A percentile compares a stretch with the other conserved stretches of the same genome.
Evolutionary conservation across 2,329 filamentous ascomycete genomes (phyloP).

Genomic region (Pestalotiopsis sp.): DNA sequence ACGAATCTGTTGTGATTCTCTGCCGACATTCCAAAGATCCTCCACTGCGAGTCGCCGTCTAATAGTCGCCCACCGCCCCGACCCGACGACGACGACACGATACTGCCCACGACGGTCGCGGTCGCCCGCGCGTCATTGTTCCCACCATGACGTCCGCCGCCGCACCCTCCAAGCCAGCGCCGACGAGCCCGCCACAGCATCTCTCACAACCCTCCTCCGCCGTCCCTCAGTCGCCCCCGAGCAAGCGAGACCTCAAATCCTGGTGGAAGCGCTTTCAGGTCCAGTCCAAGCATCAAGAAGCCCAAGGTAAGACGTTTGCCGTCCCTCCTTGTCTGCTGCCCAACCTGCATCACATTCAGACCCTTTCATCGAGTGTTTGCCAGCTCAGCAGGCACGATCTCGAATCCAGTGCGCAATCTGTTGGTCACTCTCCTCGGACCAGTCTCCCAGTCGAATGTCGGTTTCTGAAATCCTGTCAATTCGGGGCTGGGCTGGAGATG

Average conservation of each 20-base stretch:
- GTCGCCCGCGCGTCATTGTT: conserved; percentile 32
- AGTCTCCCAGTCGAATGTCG: background rate
- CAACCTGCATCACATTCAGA: background rate
- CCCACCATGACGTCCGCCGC: conserved; percentile 35
- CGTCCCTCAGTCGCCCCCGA: conserved; percentile 70
- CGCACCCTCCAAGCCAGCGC: conserved; percentile 30
- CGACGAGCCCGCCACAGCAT: conserved; percentile 29
- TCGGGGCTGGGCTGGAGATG: background rate
- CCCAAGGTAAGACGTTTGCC: conserved; percentile 53
- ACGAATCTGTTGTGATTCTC: background rate
- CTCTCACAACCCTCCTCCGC: conserved; percentile 23
- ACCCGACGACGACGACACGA: background rate
- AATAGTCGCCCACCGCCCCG: background rate
- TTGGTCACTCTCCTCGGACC: background rate
- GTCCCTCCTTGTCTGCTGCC: background rate
- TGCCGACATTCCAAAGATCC: background rate
- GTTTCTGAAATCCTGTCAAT: background rate
- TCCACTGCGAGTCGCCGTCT: background rate
- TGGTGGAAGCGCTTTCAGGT: conserved; percentile 98
- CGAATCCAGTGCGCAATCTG: background rate
- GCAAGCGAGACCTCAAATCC: conserved; percentile 84
- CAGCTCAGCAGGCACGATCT: background rate
- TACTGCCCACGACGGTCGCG: conserved; percentile 24
- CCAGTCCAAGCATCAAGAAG: conserved; percentile 58
- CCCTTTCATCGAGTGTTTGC: background rate